Conservation (phyloP, 306 rosid genomes). For the Purshia tridentata region DNA sequence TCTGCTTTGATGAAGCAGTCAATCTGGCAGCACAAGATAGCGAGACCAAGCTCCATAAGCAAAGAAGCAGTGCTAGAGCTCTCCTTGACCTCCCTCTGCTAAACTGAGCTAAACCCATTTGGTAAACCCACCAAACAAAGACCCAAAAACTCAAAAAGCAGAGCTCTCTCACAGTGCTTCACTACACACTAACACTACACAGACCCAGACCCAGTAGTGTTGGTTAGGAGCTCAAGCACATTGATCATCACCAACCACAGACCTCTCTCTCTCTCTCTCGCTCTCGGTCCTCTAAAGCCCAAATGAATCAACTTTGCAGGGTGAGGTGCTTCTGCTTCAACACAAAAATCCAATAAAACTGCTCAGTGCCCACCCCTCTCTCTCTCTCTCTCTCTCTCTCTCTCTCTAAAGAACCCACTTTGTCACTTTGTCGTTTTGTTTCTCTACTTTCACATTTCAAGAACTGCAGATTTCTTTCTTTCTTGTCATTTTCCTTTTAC, state of each 20-base stretch:
- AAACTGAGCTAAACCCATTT: slow-evolving; percentile 40
- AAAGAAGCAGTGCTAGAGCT: slow-evolving; percentile 32
- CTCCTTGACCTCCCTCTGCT: slow-evolving; percentile 28
- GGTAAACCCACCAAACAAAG: slow-evolving; percentile 18
- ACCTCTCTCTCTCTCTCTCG: background rate
- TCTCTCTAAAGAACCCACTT: slow-evolving; percentile 8
- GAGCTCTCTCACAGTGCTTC: slow-evolving; percentile 4
- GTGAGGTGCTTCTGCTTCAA: slow-evolving; percentile 7
- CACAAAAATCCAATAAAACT: slow-evolving; percentile 19
- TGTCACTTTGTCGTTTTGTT: slow-evolving; percentile 37
- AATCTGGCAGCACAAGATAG: slow-evolving; percentile 61
- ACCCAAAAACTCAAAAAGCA: slow-evolving; percentile 18
- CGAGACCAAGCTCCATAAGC: slow-evolving; percentile 52
- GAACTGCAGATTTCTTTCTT: slow-evolving; percentile 28
- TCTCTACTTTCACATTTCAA: slow-evolving; percentile 21
- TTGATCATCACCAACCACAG: slow-evolving; percentile 11
- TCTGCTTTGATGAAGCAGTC: slow-evolving; percentile 57
- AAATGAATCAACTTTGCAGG: background rate
- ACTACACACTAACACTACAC: background rate
- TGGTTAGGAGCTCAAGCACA: slow-evolving; percentile 18
- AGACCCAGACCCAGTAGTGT: background rate
- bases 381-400: slow-evolving; percentile 7
- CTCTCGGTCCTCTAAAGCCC: slow-evolving; percentile 9
- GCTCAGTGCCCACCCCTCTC: background rate
- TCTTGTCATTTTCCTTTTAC: slow-evolving; percentile 44